Evolutionary conservation across 2,329 filamentous ascomycete species (phyloP).

Genomic region (Stachybotrys chlorohalonatus): DNA sequence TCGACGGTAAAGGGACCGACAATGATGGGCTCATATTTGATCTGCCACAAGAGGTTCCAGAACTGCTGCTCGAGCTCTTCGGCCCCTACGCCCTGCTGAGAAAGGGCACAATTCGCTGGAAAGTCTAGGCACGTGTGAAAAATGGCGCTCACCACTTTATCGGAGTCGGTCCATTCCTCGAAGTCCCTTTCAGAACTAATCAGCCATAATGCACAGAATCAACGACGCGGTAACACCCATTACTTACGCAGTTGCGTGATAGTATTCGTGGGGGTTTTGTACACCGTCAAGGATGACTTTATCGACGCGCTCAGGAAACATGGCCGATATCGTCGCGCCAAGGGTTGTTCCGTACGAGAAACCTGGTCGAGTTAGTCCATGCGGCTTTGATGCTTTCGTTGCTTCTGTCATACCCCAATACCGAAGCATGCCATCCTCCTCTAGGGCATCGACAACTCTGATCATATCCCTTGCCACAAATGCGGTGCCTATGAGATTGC

Average conservation of each 20-base stretch:
- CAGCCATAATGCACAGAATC: background rate
- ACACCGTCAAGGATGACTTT: constrained; percentile 22
- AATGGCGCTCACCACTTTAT: constrained; percentile 15
- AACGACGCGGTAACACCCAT: background rate
- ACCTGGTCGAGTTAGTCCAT: constrained; percentile 7
- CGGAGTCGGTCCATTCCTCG: constrained; percentile 13
- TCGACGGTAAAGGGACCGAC: constrained; percentile 8
- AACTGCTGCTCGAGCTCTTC: constrained; percentile 12
- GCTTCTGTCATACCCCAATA: constrained; percentile 23
- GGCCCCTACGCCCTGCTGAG: constrained; percentile 11
- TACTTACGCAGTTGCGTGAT: constrained; percentile 11
- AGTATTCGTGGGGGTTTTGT: constrained; percentile 21
- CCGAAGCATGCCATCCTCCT: constrained; percentile 24
- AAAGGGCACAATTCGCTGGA: constrained; percentile 8
- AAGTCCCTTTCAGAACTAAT: constrained; percentile 9
- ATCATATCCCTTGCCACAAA: constrained; percentile 36
- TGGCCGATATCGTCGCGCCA: constrained; percentile 26
- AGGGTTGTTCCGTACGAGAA: constrained; percentile 29
- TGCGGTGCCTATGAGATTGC: constrained; percentile 28
- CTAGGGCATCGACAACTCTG: constrained; percentile 30
- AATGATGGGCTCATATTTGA: constrained; percentile 13
- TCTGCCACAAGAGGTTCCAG: constrained; percentile 10
- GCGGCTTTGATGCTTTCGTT: background rate
- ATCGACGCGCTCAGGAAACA: constrained; percentile 27
- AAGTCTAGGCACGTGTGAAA: constrained; percentile 13